Evolutionary conservation across 2,329 filamentous ascomycete species (phyloP), one percentile per base, ranked within the genome.

Genomic region (Colletotrichum abscissum): DNA sequence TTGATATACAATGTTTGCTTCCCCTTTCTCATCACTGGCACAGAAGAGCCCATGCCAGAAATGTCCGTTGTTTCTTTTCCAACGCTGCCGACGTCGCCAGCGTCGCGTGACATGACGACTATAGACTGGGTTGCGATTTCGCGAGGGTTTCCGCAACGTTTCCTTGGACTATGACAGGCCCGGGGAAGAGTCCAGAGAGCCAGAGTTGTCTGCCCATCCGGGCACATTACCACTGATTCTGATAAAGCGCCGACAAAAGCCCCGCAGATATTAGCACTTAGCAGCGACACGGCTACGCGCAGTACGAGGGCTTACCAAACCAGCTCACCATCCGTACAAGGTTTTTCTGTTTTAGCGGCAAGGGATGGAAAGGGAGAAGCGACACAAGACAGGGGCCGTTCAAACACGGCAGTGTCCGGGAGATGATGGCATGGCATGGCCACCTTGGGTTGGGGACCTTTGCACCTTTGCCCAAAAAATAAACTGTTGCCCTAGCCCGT

Each of bases 401-500:
- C 19, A 22, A 28, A 19, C 22, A 56, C 52, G 30, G 30, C 30
- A 65, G 49, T 65, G 63, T 35, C 60, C 60, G 60, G 7, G 38
- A 26, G 42, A 49, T 22, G 19, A 49, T 49, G 42, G 42, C 24
- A 56, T 56, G 54, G 54, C 19, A 52, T 52, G 65, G 19, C 26
- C 16, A n/a, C 16, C 16, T n/a, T 5, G 24, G 30, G 8, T 19
- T 19, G 24, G 14, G 59, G 59, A 26, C 19, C 30, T 35, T 9
- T 35, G 33, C 14, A 16, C 16, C n/a, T 46, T 42, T 42, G 38
- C n/a, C 7, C 30, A 59, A 56, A 49, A 69, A 72, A 69, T 54
- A 69, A 69, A 64, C 66, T 60, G 30, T 38, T 59, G 66, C 69
- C 69, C 66, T 63, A 72, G 69, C 42, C 70, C 33, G 9, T 56